Base-by-base conservation (phyloP, 1,284 basidiomycete genomes). In the Puccinia polysora region DNA sequence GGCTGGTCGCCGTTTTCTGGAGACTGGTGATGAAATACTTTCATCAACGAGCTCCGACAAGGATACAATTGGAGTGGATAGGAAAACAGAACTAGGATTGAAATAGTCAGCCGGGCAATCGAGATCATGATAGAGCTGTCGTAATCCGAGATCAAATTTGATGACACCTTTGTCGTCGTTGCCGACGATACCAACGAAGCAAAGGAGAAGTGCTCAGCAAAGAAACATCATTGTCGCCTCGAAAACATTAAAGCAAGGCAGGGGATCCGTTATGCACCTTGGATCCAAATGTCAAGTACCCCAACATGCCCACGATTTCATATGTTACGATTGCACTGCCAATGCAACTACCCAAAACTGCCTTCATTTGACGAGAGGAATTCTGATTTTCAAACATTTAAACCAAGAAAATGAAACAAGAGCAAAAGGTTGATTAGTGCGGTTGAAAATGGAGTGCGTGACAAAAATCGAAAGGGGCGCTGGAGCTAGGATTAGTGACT, bases 61-160 rank as follows among this genome's bases (percentile, higher is more conserved):
- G 96, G 96, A 74, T 95, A 89, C 2, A 93, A 87, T 81, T 97
- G 94, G 58, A 97, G 80, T 0, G 94, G 92, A 80, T 97, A 96
- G 14, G 76, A 79, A 56, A 78, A 78, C 45, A 79, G 69, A 43
- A 78, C 93, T 34, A 97, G 85, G 55, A 91, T 82, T 47, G 93
- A 90, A 76, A 99, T 96, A 20, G 93, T 93, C 7, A 97, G 82
- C 78, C 97, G 91, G 5, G 94, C 94, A 74, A 96, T 80, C 47
- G 94, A 92, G 75, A 98, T 90, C 80, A 96, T 90, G 38, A 95
- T 81, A 45, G 91, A 92, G n/a, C 90, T 86, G 1, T 93, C 92
- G 78, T 96, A 97, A 62, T 76, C 80, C 36, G 65, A 58, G 23
- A 69, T 58, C 43, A 69, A 38, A 56, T 69, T 69, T 3, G 65